phyloP scores from a whole-genome alignment of 163 green algal genomes.

The Scenedesmus sp. region DNA sequence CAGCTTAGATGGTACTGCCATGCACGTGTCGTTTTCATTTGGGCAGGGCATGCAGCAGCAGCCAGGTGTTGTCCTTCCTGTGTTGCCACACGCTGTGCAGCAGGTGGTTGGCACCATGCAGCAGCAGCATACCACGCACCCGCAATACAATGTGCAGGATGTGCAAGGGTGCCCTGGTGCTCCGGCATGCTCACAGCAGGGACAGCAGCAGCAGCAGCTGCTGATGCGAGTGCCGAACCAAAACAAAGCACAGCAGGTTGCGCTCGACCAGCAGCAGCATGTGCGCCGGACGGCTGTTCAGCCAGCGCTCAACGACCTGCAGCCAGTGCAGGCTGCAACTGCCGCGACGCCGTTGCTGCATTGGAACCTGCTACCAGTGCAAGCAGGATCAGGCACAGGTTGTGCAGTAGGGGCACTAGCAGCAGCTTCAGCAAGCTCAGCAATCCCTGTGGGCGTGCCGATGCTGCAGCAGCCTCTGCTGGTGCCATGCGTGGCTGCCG shows the following conservation, averaged over 20 bases:
- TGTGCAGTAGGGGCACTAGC: background rate
- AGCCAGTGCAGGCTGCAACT: conserved; percentile 31
- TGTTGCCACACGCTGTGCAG: background rate
- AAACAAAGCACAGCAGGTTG: background rate
- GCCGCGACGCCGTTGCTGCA: conserved; percentile 4
- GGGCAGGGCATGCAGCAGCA: background rate
- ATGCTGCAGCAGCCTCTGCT: conserved; percentile 14
- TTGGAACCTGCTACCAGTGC: background rate
- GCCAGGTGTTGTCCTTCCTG: background rate
- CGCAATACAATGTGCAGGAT: background rate
- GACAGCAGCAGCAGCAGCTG: conserved; percentile 5
- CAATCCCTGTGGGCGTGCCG: background rate
- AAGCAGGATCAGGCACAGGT: background rate
- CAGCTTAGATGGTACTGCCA: background rate
- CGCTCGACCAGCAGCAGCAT: background rate
- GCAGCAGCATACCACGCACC: background rate
- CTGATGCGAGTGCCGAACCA: background rate
- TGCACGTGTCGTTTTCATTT: conserved; percentile 42
- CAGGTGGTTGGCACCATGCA: background rate
- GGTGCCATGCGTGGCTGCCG: background rate
- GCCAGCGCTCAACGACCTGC: background rate
- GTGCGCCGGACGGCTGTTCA: background rate
- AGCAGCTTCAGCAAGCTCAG: background rate
- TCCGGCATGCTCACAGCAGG: background rate
- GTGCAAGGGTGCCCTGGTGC: background rate